Base-by-base conservation (phyloP, 257 asterid species). In the Haberlea rhodopensis region DNA sequence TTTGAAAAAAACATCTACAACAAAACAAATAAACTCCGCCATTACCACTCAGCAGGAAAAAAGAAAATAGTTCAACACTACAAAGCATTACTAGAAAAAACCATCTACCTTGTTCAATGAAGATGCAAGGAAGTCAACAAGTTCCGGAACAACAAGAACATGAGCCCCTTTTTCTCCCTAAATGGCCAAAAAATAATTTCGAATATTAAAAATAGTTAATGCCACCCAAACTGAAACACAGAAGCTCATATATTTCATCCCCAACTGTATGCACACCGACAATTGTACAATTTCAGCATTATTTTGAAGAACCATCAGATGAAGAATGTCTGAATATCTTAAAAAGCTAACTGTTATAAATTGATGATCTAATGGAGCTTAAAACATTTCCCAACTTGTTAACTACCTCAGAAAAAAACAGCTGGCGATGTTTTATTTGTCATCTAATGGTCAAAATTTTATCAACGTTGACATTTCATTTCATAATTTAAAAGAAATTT, bases 151-250 rank as follows among this genome's bases (percentile, higher is more conserved):
- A 75, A 90, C 82, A 65, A 94, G 90, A 65, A 94, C 68, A 27
- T 90, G 95, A 66, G 95, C 97, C 45, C 97, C 99, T 62, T 81
- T 90, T 68, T 87, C 96, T 58, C 94, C 97, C 99, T 92, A 62
- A 68, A 81, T 27, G 52, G 56, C 65, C 61, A 60, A 68, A 49
- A 63, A 26, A 59, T 20, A 5, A 23, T 67, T 25, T 8, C 40
- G 8, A 22, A 25, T 23, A 61, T 59, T 49, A 27, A 25, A 75
- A 54, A 43, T 5, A 15, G 25, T 21, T 20, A 49, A 40, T 53
- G 29, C 19, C 29, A 51, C 48, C 49, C 5, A 51, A 53, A 60
- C 25, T 63, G 31, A 31, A 67, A 57, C 24, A 21, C 43, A 53
- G 26, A 25, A 61, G 61, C 32, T 2, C 8, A 32, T 22, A 68